Conservation (phyloP, 768 basidiomycete species). For the Suillus brevipes region DNA sequence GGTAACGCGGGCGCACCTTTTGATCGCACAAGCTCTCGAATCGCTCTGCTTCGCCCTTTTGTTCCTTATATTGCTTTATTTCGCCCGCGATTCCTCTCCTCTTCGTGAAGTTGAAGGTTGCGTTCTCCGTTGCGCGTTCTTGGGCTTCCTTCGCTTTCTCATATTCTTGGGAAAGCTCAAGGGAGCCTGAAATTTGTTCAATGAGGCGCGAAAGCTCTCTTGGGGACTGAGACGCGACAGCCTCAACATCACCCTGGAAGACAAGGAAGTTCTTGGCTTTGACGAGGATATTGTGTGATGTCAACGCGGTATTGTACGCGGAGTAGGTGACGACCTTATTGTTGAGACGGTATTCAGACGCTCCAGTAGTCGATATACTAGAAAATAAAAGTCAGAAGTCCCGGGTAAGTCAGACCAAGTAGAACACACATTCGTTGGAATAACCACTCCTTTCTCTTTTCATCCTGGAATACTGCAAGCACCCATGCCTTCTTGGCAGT, state of each 20-base stretch:
- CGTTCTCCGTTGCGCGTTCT: constrained; percentile 82
- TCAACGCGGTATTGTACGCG: constrained; percentile 85
- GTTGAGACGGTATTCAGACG: constrained; percentile 91
- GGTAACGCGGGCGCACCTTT: constrained; percentile 46
- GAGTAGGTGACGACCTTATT: constrained; percentile 78
- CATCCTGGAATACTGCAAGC: constrained; percentile 84
- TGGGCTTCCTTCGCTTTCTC: constrained; percentile 86
- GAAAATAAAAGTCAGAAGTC: background rate
- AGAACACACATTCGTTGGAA: constrained; percentile 88
- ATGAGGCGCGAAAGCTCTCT: constrained; percentile 87
- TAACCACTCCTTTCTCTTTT: constrained; percentile 73
- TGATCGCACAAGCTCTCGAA: constrained; percentile 80
- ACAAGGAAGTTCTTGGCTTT: constrained; percentile 99
- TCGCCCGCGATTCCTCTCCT: constrained; percentile 91
- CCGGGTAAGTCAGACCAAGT: background rate
- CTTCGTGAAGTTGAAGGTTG: constrained; percentile 93
- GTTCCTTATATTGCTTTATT: constrained; percentile 96
- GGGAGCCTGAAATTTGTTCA: constrained; percentile 93
- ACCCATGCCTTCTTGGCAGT: constrained; percentile 96
- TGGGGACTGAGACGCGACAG: constrained; percentile 92
- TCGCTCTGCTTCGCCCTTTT: constrained; percentile 88
- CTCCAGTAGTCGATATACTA: constrained; percentile 85
- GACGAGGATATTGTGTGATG: constrained; percentile 91
- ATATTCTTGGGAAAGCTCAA: constrained; percentile 85
- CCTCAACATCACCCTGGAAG: constrained; percentile 85